Evolutionary conservation across 768 basidiomycete species (phyloP).

Genomic region (Suillus weaverae): DNA sequence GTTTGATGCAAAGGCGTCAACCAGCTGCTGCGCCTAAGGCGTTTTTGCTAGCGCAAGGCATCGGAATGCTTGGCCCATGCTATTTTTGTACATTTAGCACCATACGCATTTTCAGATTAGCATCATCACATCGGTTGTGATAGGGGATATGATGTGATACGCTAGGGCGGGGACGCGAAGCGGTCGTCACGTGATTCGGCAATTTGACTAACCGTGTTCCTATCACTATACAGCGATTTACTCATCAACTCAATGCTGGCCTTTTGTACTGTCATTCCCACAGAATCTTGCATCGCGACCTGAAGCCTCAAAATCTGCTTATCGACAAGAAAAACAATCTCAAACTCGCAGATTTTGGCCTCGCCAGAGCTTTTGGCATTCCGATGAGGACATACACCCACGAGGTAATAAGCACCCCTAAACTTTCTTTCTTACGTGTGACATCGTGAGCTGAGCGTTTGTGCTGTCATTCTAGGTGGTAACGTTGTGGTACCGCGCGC

Average conservation of each 20-base stretch:
- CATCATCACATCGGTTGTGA: conserved; percentile 21
- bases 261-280: conserved; percentile 94
- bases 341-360: conserved; percentile 95
- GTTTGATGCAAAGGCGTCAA: conserved; percentile 13
- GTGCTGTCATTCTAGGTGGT: conserved; percentile 69
- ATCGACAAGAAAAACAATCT: conserved; percentile 89
- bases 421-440: not conserved
- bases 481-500: conserved; percentile 98
- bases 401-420: conserved; percentile 57
- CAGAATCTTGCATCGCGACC: conserved; percentile 93
- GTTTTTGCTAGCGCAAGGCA: not conserved
- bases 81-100: not conserved
- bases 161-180: conserved; percentile 8
- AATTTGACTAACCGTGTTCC: conserved; percentile 3
- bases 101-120: conserved; percentile 4
- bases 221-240: conserved; percentile 78
- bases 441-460: not conserved
- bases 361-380: conserved; percentile 96
- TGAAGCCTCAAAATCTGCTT: conserved; percentile 94
- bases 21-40: conserved; percentile 1
- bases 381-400: conserved; percentile 99
- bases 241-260: conserved; percentile 88
- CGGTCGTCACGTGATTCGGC: conserved; percentile 33
- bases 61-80: not conserved
- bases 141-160: conserved; percentile 14